Evolutionary conservation across 2,329 filamentous ascomycete species (phyloP), one percentile per base, ranked within the genome.

Genomic region (Chaetomium olivaceum): DNA sequence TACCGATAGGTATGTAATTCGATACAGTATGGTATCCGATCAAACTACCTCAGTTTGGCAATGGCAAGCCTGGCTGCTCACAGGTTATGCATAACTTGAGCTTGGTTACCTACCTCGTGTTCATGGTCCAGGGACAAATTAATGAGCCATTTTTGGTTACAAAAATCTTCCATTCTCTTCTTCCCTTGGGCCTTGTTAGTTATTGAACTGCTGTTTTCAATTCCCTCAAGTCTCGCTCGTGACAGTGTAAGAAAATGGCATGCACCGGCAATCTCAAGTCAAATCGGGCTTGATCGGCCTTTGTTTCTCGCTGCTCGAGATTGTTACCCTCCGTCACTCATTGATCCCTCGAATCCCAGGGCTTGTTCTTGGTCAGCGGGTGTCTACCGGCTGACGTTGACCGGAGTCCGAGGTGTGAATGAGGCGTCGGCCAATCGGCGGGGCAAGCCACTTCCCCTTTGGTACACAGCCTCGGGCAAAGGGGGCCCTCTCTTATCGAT

Each of bases 401-500:
- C 48, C 58, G 31, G 36, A 39, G 16, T 23, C n/a, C 33, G 54
- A 57, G 54, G 19, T 57, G 31, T 19, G 54, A 36, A 31, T 11
- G 21, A 39, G 21, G 31, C n/a, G n/a, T 1, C 14, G 25, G 31
- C 54, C 54, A 51, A 57, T 57, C 16, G 27, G 39, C 33, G 25
- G n/a, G 16, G 29, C 21, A 25, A 31, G 7, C 16, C 11, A 11
- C 21, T 64, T 52, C 51, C 58, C 14, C 23, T 46, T 58, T 54
- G 6, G 55, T 52, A 21, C 23, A 46, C 29, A 54, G 31, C 56
- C 54, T 65, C 63, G 59, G 59, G 43, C 52, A 55, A 65, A 61
- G 23, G 64, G 64, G 64, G 19, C 29, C 7, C 27, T 12, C 8
- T 33, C 60, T 67, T 67, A 67, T 67, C 65, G 64, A 66, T 67